These are phyloP conservation scores for Solanum virginianum DNA, from an alignment of 257 asterid genomes.

Conservation along the genomic window DNA sequence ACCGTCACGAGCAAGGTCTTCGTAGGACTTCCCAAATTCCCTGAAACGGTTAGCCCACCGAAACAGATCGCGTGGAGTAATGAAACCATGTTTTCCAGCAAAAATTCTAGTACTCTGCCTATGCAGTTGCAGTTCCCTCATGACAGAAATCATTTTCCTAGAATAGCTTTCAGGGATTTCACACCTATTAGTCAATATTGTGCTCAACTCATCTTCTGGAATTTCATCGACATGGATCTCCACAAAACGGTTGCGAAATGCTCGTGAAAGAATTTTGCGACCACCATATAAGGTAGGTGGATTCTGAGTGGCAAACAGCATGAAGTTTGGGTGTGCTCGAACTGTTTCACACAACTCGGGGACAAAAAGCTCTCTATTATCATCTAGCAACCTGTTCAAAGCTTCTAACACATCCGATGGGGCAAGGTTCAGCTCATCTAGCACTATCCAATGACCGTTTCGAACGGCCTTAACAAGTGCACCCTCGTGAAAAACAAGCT, in stretches of 20 bases:
- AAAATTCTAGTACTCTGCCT: constrained; percentile 83
- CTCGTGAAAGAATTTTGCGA: constrained; percentile 89
- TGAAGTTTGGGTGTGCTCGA: constrained; percentile 74
- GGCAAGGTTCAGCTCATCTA: constrained; percentile 95
- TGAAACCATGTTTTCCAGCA: constrained; percentile 98
- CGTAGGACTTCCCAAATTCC: constrained; percentile 37
- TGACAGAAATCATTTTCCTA: constrained; percentile 67
- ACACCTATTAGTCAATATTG: constrained; percentile 64
- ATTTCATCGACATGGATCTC: constrained; percentile 98
- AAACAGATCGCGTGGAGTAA: constrained; percentile 94
- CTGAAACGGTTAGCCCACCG: constrained; percentile 88
- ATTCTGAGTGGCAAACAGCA: constrained; percentile 97
- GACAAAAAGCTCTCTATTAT: constrained; percentile 87
- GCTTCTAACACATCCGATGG: constrained; percentile 99
- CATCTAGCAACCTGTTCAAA: constrained; percentile 81
- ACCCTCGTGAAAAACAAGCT: constrained; percentile 86
- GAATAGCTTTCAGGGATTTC: constrained; percentile 58
- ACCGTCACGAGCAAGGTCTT: constrained; percentile 83
- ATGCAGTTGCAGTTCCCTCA: constrained; percentile 84
- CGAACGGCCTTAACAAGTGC: constrained; percentile 91
- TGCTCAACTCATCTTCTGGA: constrained; percentile 76
- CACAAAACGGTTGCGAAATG: constrained; percentile 96
- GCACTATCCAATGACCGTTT: constrained; percentile 87
- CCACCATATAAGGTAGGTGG: constrained; percentile 94
- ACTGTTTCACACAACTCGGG: constrained; percentile 77